Evolutionary conservation across 768 basidiomycete species (phyloP), one percentile per base, ranked within the genome.

Genomic region (Lyophyllum atratum): DNA sequence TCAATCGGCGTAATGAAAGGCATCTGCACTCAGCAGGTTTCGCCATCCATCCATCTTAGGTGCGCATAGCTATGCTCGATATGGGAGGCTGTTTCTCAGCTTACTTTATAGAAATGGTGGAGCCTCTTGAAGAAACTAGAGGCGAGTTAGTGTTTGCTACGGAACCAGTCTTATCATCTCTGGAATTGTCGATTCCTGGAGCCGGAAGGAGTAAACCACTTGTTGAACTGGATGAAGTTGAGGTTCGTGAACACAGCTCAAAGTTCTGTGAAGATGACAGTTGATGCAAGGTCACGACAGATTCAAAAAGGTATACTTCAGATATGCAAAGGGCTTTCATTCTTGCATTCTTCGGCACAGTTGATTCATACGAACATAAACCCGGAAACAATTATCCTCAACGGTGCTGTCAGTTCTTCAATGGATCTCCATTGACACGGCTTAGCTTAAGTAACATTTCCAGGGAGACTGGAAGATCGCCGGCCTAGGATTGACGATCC

Each of bases 381-480:
- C 22, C 89, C 90, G 4, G 94, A 96, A 64, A 90, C 85, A 55
- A 84, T 99, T 54, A 77, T 98, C 7, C 89, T 99, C 67, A 99
- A 97, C 67, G 83, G 84, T 56, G 85, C 92, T 59, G 95, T 95
- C 55, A 72, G 87, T 68, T 60, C 17, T 15, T 22, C 19, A 40
- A 4, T 37, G 50, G 26, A 57, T 26, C 15, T 43, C n/a, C 45
- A 24, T 22, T 17, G 45, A 29, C 14, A 17, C 21, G 7, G 24
- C 29, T 6, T 55, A 15, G 34, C 19, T 48, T 46, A 19, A 45
- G 33, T 5, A 14, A 25, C 15, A 6, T 49, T 25, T 51, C 15
- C 63, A 96, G 93, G 96, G 97, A 29, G 97, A 99, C 72, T 99
- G 97, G 97, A 99, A 98, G 74, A 83, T 99, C 31, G 86, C 90